Evolutionary conservation across 495 filamentous ascomycete species (phyloP), one percentile per base, ranked within the genome.

Genomic region (Xylaria grammica): DNA sequence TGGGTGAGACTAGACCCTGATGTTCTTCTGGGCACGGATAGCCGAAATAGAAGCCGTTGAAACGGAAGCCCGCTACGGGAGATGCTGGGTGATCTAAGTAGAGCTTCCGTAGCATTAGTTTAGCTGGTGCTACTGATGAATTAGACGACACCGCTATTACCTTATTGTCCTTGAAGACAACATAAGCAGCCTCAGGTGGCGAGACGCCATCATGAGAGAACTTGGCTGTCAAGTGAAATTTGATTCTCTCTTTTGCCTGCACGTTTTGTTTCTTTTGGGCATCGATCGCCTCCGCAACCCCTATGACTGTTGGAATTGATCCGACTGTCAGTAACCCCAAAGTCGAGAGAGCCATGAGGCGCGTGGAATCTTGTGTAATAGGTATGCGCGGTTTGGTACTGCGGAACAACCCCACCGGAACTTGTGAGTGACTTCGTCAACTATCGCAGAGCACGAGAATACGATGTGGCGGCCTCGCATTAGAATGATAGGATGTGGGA

Each of bases 11-110:
- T 58, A 87, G 74, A 4, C 85, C 86, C 60, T 81, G 79, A 70
- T 82, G 84, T 50, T 81, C 72, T 50, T 79, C 79, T n/a, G 84
- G 81, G 19, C 77, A 75, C 22, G 86, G 86, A 67, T 87, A 87
- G 10, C 79, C 79, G 66, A 87, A 85, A 72, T 84, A 87, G 68
- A 84, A 88, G 13, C 86, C 86, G 64, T 81, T 80, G 67, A 89
- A 87, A 27, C 79, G 81, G 73, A 84, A 84, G 0, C 80, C 84
- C 3, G 75, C 71, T 45, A 78, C 68, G 17, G 80, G 79, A 44
- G 69, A 72, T 13, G 65, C 72, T 17, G 81, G 80, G 52, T 82
- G 77, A 55, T 82, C 80, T 64, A 83, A 69, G 74, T 76, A 79
- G 44, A 83, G 65, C 81, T 83, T 63, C 30, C 29, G 19, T 11